These are phyloP conservation scores for Boletus reticulatus DNA, from an alignment of 768 basidiomycete genomes.

Conservation along the genomic window DNA sequence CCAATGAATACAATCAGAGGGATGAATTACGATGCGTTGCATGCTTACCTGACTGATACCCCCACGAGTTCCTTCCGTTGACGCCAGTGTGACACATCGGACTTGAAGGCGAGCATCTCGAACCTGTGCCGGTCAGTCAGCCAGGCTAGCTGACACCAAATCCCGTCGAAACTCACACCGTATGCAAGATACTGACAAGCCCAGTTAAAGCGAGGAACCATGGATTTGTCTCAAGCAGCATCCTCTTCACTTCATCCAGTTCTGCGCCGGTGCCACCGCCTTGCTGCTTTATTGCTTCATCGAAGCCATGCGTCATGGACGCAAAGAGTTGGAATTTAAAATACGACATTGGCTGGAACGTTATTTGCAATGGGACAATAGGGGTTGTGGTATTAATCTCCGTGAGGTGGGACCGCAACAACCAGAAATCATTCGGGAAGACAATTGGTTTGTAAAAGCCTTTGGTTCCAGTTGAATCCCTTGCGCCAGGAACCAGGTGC, in stretches of 20 bases:
- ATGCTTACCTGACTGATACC: slow-evolving; percentile 80
- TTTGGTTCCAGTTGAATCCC: slow-evolving; percentile 62
- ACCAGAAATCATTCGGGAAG: slow-evolving; percentile 96
- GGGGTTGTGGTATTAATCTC: slow-evolving; percentile 86
- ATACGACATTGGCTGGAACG: slow-evolving; percentile 81
- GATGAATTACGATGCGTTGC: slow-evolving; percentile 3
- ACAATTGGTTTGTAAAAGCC: slow-evolving; percentile 85
- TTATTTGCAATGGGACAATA: slow-evolving; percentile 74
- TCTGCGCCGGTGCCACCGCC: slow-evolving; percentile 63
- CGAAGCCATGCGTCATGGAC: slow-evolving; percentile 81
- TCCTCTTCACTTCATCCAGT: slow-evolving; percentile 93
- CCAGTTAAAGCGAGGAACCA: slow-evolving; percentile 85
- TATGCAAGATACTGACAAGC: slow-evolving; percentile 83
- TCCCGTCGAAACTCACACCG: slow-evolving; percentile 54
- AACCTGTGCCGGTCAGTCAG: slow-evolving; percentile 50
- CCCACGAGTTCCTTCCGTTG: slow-evolving; percentile 94
- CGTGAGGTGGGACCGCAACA: slow-evolving; percentile 73
- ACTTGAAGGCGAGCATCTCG: slow-evolving; percentile 95
- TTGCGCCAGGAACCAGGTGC: slow-evolving; percentile 52
- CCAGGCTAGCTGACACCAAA: neutral
- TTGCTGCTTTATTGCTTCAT: slow-evolving; percentile 79
- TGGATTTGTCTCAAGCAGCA: slow-evolving; percentile 86
- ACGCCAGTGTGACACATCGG: slow-evolving; percentile 93
- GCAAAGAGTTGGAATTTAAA: slow-evolving; percentile 88
- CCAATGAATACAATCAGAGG: slow-evolving; percentile 18